These are phyloP conservation scores for Leucosporidium scottii DNA, from an alignment of 768 basidiomycete species.

Conservation along the genomic window DNA sequence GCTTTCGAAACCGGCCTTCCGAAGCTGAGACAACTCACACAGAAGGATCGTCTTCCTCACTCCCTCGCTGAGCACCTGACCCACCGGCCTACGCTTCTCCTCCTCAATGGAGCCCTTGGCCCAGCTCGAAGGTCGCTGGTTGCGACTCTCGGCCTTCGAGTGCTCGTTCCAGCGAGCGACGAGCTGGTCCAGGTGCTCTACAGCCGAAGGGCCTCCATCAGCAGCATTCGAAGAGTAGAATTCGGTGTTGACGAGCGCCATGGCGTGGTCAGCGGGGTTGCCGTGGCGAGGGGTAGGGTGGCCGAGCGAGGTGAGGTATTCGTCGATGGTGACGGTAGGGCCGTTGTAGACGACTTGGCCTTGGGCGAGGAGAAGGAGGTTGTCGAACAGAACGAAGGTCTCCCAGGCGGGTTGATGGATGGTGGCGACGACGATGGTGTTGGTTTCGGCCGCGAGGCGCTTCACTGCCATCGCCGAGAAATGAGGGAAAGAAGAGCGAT, in stretches of 20 bases:
- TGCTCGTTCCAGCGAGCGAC: neutral
- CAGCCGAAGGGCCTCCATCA: neutral
- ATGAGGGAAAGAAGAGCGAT: too few species aligned
- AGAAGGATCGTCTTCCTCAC: too few species aligned
- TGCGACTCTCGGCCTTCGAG: neutral
- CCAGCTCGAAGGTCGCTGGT: too few species aligned
- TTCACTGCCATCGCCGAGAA: too few species aligned
- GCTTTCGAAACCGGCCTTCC: too few species aligned
- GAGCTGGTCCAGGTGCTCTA: neutral
- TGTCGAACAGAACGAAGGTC: constrained; percentile 56
- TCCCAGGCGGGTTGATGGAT: constrained; percentile 64
- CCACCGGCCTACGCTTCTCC: too few species aligned
- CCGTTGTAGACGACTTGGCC: constrained; percentile 51
- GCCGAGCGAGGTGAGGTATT: constrained; percentile 43
- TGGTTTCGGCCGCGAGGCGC: constrained; percentile 47
- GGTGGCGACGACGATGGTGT: constrained; percentile 56
- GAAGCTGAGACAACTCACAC: too few species aligned
- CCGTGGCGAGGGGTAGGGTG: constrained; percentile 43
- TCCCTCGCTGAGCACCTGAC: too few species aligned
- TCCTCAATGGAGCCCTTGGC: too few species aligned
- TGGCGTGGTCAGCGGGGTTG: constrained; percentile 57
- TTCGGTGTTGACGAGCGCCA: constrained; percentile 50
- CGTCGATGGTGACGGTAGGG: constrained; percentile 38
- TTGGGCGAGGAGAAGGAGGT: constrained; percentile 54
- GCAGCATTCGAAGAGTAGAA: constrained; percentile 4